phyloP scores from a whole-genome alignment of 1,284 basidiomycete species.

The Tilletiaria anomala region DNA sequence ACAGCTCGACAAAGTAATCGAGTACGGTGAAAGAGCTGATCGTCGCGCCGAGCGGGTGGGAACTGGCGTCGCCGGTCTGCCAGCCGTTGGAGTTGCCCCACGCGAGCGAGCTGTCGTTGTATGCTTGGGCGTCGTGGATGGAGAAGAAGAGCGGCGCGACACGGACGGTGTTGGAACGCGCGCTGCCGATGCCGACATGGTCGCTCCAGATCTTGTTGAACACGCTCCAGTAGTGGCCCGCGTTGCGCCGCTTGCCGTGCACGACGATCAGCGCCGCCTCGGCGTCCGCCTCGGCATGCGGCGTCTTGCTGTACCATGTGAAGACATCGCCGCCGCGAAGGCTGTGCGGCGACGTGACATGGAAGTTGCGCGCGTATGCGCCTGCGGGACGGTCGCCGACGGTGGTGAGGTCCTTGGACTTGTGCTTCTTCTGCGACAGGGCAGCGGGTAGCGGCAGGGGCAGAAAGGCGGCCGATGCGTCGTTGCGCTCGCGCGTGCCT shows the following conservation, averaged over 20 bases:
- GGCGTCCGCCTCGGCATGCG: too few species aligned
- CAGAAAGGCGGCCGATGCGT: too few species aligned
- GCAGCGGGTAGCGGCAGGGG: too few species aligned
- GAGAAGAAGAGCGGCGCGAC: constrained; percentile 3
- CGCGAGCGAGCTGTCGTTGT: constrained; percentile 7
- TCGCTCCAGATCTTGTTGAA: constrained; percentile 14
- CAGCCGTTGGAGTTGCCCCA: constrained; percentile 28
- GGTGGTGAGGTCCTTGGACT: too few species aligned
- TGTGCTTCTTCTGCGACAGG: too few species aligned
- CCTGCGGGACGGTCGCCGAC: too few species aligned
- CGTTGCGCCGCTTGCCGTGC: constrained; percentile 4
- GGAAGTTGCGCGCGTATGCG: too few species aligned
- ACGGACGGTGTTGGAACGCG: neutral
- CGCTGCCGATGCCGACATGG: neutral
- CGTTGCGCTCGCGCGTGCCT: too few species aligned
- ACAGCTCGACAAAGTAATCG: constrained; percentile 11
- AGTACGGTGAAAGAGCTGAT: constrained; percentile 14
- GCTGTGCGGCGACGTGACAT: too few species aligned
- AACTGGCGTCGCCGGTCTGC: constrained; percentile 13
- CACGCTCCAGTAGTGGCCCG: constrained; percentile 3
- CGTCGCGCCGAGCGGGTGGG: constrained; percentile 6
- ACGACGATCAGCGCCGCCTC: constrained; percentile 4
- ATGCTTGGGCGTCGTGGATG: constrained; percentile 8
- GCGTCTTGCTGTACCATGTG: too few species aligned
- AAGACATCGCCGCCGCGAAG: too few species aligned